These are phyloP conservation scores for Fomitopsis palustris DNA, from an alignment of 1,284 basidiomycete genomes.

Conservation along the genomic window DNA sequence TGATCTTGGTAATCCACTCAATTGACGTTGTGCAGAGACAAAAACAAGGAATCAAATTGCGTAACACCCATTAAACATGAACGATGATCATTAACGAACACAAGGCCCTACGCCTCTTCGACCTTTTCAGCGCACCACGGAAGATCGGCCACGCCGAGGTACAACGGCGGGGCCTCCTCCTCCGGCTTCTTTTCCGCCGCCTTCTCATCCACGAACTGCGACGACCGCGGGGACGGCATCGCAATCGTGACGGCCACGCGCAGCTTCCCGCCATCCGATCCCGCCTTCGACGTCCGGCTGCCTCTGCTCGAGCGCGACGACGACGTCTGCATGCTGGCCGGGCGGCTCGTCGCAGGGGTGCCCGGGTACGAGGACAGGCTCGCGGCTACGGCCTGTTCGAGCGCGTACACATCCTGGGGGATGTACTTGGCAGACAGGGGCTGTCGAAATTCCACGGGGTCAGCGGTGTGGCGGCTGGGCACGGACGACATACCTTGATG, in stretches of 20 bases:
- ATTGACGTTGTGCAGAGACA: too few species aligned
- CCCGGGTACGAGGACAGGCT: not conserved
- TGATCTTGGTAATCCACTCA: too few species aligned
- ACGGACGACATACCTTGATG: slow-evolving; percentile 2
- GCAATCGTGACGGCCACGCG: slow-evolving; percentile 9
- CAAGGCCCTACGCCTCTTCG: not conserved
- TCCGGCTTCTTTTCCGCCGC: not conserved
- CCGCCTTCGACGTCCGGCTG: not conserved
- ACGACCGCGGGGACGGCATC: slow-evolving; percentile 2
- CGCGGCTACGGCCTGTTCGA: not conserved
- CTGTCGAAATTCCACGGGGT: not conserved
- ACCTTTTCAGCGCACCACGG: not conserved
- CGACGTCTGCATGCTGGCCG: not conserved
- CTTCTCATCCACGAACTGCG: not conserved
- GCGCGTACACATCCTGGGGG: not conserved
- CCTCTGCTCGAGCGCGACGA: not conserved
- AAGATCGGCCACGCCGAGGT: slow-evolving; percentile 7
- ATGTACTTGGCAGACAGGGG: slow-evolving; percentile 6
- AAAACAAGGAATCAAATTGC: too few species aligned
- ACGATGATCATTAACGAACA: not conserved
- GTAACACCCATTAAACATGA: too few species aligned
- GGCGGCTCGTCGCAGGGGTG: not conserved
- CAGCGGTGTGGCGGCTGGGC: not conserved
- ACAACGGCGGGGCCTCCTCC: slow-evolving; percentile 1
- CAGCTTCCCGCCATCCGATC: not conserved